Evolutionary conservation across 2,329 filamentous ascomycete genomes (phyloP).

Genomic region (Phaeoacremonium minimum): DNA sequence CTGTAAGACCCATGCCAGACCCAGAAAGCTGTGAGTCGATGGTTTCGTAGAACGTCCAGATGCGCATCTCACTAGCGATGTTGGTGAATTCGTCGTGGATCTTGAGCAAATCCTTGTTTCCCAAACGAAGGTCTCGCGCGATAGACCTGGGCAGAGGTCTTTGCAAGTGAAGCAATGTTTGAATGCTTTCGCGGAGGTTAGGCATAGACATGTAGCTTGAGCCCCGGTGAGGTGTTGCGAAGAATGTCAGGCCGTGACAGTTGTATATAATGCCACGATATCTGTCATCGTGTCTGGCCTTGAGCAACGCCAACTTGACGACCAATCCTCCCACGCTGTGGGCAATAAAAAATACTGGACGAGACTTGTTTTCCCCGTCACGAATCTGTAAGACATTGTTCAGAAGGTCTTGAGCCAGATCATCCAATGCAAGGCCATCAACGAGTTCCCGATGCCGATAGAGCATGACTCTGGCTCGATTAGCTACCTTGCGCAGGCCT

Average conservation of each 20-base stretch:
- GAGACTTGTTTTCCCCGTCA: slow-evolving; percentile 22
- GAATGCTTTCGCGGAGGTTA: slow-evolving; percentile 50
- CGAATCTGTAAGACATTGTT: slow-evolving; percentile 31
- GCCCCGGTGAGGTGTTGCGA: slow-evolving; percentile 58
- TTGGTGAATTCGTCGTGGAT: slow-evolving; percentile 52
- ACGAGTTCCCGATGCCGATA: slow-evolving; percentile 42
- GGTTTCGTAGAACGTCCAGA: slow-evolving; percentile 63
- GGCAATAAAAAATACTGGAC: slow-evolving; percentile 56
- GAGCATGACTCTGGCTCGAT: slow-evolving; percentile 43
- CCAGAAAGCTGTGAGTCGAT: slow-evolving; percentile 53
- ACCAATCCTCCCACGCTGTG: slow-evolving; percentile 60
- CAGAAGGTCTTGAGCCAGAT: slow-evolving; percentile 41
- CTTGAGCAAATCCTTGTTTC: slow-evolving; percentile 40
- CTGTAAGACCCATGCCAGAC: slow-evolving; percentile 23
- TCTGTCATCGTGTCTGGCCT: slow-evolving; percentile 31
- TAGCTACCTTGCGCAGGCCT: slow-evolving; percentile 43
- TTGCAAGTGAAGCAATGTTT: slow-evolving; percentile 45
- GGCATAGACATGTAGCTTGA: slow-evolving; percentile 59
- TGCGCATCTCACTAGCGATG: slow-evolving; percentile 51
- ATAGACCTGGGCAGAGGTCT: slow-evolving; percentile 45
- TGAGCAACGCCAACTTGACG: slow-evolving; percentile 51
- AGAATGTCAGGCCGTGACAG: slow-evolving; percentile 58
- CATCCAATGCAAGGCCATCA: slow-evolving; percentile 36
- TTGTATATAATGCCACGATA: slow-evolving; percentile 44
- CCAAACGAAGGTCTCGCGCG: slow-evolving; percentile 44